Percentiles rank a stretch among this genome's conserved stretches.
Conservation (phyloP, 495 filamentous ascomycete species). For the Viridothelium virens region DNA sequence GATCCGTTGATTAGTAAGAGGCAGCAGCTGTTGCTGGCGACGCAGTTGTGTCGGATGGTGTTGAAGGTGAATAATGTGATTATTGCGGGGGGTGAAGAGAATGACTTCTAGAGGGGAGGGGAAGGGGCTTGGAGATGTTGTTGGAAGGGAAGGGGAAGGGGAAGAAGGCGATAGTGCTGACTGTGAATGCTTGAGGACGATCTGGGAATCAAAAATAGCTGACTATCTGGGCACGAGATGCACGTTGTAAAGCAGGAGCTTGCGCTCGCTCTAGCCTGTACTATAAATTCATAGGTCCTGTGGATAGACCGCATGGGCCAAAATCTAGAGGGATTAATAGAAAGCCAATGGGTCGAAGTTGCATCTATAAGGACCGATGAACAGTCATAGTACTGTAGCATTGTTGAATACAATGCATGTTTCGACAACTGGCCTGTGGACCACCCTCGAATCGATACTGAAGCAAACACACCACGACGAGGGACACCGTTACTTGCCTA, state of each 20-base stretch:
- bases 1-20: constrained; percentile 96
- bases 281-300: not conserved
- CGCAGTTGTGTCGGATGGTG: constrained; percentile 98
- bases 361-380: not conserved
- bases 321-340: not conserved
- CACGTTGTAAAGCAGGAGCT: not conserved
- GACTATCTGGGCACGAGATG: not conserved
- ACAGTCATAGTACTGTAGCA: no score
- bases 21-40: constrained; percentile 90
- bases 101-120: constrained; percentile 64
- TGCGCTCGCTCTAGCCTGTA: not conserved
- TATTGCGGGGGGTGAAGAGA: constrained; percentile 81
- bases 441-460: no score
- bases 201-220: not conserved
- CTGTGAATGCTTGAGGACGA: no score
- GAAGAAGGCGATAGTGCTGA: not conserved
- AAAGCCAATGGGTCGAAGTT: not conserved
- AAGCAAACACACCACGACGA: no score
- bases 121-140: not conserved
- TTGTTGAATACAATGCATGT: no score
- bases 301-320: not conserved
- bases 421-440: no score
- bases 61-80: constrained; percentile 97
- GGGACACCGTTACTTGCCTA: no score
- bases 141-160: not conserved